Percentiles rank a stretch among this genome's conserved stretches.
Conservation (phyloP, 2,329 filamentous ascomycete genomes). For the Ophiostoma populinum region DNA sequence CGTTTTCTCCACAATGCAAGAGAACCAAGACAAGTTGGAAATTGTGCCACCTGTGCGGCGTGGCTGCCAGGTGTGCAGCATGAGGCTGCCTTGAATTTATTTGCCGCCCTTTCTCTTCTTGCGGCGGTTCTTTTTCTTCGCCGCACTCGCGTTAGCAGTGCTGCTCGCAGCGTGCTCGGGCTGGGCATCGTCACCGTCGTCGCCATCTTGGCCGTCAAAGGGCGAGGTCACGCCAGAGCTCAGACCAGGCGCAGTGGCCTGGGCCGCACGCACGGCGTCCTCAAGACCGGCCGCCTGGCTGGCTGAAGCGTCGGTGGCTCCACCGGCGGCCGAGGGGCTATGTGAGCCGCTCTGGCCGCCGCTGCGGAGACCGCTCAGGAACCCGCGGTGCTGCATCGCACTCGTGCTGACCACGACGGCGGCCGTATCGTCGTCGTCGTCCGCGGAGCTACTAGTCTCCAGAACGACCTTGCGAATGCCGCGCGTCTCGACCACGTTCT, state of each 20-base stretch:
- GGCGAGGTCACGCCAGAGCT: too few species aligned
- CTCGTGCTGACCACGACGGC: neutral
- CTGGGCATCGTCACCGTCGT: neutral
- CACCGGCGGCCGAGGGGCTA: neutral
- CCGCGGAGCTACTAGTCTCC: conserved; percentile 19
- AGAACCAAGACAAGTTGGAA: neutral
- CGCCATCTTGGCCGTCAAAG: neutral
- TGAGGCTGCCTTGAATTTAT: too few species aligned
- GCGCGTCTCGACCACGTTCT: conserved; percentile 57
- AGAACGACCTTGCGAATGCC: conserved; percentile 63
- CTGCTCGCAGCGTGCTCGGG: neutral
- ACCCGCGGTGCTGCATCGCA: neutral
- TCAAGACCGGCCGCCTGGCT: conserved; percentile 7
- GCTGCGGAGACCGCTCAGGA: conserved; percentile 2
- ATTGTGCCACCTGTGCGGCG: too few species aligned
- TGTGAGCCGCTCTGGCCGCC: neutral
- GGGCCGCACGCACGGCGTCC: neutral
- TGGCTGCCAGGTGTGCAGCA: too few species aligned
- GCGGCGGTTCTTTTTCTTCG: conserved; percentile 21
- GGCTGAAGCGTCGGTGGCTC: conserved; percentile 7
- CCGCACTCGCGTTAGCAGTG: conserved; percentile 5
- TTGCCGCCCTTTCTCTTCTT: conserved; percentile 16
- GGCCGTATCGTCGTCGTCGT: conserved; percentile 18
- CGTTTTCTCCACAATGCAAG: too few species aligned
- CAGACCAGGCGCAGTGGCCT: conserved; percentile 1